Base-by-base conservation (phyloP, 2,329 filamentous ascomycete species). In the Phoma sp. region DNA sequence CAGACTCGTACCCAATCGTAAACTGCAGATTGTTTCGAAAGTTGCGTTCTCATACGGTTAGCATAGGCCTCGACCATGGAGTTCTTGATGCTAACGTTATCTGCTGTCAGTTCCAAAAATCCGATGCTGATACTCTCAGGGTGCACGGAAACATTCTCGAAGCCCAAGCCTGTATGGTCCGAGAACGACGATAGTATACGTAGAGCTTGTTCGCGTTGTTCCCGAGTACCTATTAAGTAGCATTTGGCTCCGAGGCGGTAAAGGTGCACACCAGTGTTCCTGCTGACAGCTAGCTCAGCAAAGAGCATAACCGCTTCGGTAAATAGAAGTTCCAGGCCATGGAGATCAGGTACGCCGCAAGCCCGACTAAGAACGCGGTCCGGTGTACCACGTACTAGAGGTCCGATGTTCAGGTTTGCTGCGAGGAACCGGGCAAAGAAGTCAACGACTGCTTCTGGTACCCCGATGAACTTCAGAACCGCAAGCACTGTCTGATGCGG, bases 401-500 rank as follows among this genome's bases (percentile, higher is more conserved):
- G 62, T 9, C 65, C 61, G 41, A 70, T 64, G 43, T 69, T 68
- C 48, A 72, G 40, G 1, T 61, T 68, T 0, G 62, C 62, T 4
- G 53, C 29, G 2, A 74, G 63, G 45, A 86, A 88, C 2, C 76
- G 79, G 12, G 69, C 73, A 69, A 89, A 90, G 67, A 90, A 86
- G 6, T 69, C 68, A 1, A 88, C 65, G 83, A 86, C 88, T 0
- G 64, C 70, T 2, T 82, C 69, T 0, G 84, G 81, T 4, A 89
- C 77, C 0, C 85, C 85, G 39, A 90, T 80, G 63, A 84, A 87
- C 25, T 80, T 74, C 56, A 90, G 69, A 0, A 88, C 51, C 0
- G 78, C 70, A n/a, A 84, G 72, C 17, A 89, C 80, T 0, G 85
- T 86, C 25, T 80, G 71, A 62, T 90, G 87, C 2, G 85, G 79